Evolutionary conservation across 805 yeast species (phyloP).

Genomic region (Isabelozyma rhagii): DNA sequence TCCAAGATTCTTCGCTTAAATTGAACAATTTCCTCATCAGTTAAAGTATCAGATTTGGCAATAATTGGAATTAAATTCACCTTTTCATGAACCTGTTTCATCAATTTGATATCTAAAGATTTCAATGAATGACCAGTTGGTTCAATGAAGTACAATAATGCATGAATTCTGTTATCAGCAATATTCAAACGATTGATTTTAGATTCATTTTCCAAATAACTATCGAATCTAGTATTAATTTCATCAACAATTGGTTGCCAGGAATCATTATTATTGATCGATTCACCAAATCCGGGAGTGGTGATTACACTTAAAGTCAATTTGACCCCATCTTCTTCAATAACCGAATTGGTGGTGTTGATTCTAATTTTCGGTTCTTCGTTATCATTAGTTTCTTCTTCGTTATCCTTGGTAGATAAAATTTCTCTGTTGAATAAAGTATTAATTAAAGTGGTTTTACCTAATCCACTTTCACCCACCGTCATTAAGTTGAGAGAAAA

Average conservation of each 20-base stretch:
- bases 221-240: slow-evolving; percentile 80
- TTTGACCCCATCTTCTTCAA: slow-evolving; percentile 92
- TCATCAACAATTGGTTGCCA: slow-evolving; percentile 93
- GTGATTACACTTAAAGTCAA: slow-evolving; percentile 80
- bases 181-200: slow-evolving; percentile 69
- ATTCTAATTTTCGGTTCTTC: slow-evolving; percentile 21
- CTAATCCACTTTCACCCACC: slow-evolving; percentile 89
- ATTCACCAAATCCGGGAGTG: slow-evolving; percentile 93
- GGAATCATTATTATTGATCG: slow-evolving; percentile 61
- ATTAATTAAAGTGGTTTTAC: slow-evolving; percentile 88
- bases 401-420: slow-evolving; percentile 11
- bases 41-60: slow-evolving; percentile 90
- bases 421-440: slow-evolving; percentile 65
- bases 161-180: slow-evolving; percentile 86
- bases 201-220: slow-evolving; percentile 86
- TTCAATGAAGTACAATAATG: slow-evolving; percentile 88
- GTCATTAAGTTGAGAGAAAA: slow-evolving; percentile 85
- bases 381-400: slow-evolving; percentile 29
- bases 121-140: slow-evolving; percentile 95
- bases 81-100: slow-evolving; percentile 83
- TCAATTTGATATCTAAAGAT: slow-evolving; percentile 83
- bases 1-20: slow-evolving; percentile 77
- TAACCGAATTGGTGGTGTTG: slow-evolving; percentile 23
- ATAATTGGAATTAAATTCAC: slow-evolving; percentile 93
- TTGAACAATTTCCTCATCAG: slow-evolving; percentile 74